phyloP scores from a whole-genome alignment of 2,329 filamentous ascomycete genomes.

The Colletotrichum godetiae region DNA sequence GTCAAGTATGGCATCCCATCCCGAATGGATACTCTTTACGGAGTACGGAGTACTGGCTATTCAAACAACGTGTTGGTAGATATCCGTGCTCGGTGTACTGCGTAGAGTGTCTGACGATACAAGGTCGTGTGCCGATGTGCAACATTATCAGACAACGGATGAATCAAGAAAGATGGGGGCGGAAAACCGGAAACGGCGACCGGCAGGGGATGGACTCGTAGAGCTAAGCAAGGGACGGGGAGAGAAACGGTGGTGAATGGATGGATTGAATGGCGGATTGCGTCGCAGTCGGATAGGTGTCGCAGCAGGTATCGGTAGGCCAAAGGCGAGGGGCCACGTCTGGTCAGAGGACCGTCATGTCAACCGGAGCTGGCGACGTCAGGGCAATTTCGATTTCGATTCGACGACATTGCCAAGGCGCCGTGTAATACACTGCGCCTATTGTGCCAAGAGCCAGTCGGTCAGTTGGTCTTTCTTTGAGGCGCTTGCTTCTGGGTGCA shows the following conservation, averaged over 20 bases:
- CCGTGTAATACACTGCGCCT: constrained; percentile 19
- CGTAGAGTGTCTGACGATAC: not conserved
- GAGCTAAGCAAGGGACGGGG: not conserved
- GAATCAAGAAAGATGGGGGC: constrained; percentile 24
- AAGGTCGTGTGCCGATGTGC: constrained; percentile 13
- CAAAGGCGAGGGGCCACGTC: constrained; percentile 5
- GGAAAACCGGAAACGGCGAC: constrained; percentile 11
- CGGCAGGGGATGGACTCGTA: not conserved
- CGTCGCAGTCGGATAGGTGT: not conserved
- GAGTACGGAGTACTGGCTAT: not conserved
- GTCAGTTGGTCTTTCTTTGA: not conserved
- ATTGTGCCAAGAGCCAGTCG: constrained; percentile 17
- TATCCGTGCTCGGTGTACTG: not conserved
- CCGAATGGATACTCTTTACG: not conserved
- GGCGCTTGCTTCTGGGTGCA: not conserved
- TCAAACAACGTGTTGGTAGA: not conserved
- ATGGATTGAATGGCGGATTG: not conserved
- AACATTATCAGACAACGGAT: constrained; percentile 21
- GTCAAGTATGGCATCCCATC: constrained; percentile 1
- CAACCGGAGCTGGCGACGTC: not conserved
- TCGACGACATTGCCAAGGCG: constrained; percentile 16
- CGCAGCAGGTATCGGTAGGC: not conserved
- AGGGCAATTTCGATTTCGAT: not conserved
- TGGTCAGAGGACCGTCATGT: constrained; percentile 20
- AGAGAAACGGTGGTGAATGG: not conserved